Conservation (phyloP, 164 flowering plant genomes). For the Tinospora cordifolia region DNA sequence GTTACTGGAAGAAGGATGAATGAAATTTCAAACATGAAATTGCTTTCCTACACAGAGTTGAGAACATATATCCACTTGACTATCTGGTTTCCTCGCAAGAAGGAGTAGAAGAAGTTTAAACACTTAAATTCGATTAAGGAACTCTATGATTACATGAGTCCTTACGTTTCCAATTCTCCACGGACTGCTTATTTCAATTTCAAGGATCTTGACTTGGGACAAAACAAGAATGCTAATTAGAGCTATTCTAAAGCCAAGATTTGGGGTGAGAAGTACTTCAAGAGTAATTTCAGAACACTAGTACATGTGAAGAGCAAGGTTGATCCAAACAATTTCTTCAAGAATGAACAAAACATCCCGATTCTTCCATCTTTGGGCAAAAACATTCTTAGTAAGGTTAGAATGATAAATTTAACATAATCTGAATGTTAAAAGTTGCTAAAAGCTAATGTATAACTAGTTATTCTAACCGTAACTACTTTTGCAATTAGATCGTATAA, state of each 20-base stretch:
- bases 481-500: no score
- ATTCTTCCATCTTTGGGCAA: background rate
- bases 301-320: background rate
- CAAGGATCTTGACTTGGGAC: slow-evolving; percentile 4
- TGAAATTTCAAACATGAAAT: slow-evolving; percentile 18
- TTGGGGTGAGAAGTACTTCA: background rate
- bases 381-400: no score
- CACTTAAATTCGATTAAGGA: slow-evolving; percentile 19
- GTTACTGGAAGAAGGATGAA: slow-evolving; percentile 23
- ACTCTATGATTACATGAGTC: slow-evolving; percentile 14
- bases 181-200: background rate
- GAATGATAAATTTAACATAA: no score
- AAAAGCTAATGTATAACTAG: no score
- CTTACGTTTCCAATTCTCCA: slow-evolving; percentile 14
- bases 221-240: background rate
- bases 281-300: background rate
- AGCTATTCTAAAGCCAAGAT: background rate
- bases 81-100: slow-evolving; percentile 13
- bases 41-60: slow-evolving; percentile 22
- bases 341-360: slow-evolving; percentile 4
- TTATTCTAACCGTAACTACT: no score
- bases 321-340: background rate
- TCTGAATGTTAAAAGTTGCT: no score
- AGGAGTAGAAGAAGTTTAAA: slow-evolving; percentile 3
- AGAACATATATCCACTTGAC: slow-evolving; percentile 15